A percentile compares a stretch with the other conserved stretches of the same genome.
These are phyloP conservation scores for Diaporthe citriasiana DNA, from an alignment of 2,329 filamentous ascomycete genomes.

Conservation along the genomic window DNA sequence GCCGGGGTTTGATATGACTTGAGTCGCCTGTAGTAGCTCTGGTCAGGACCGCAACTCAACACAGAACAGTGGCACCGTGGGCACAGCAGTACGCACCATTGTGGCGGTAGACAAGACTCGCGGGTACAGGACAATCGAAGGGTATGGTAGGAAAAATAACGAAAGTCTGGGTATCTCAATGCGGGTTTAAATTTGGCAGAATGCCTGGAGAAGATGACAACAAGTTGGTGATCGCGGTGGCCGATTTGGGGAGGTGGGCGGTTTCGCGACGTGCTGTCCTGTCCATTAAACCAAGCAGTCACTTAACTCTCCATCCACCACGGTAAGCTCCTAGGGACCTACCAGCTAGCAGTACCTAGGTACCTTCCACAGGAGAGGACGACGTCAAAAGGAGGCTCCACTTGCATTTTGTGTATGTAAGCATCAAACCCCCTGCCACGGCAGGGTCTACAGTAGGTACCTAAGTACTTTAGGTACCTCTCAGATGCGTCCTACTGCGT, in stretches of 20 bases:
- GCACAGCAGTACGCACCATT: conserved; percentile 39
- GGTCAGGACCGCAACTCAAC: conserved; percentile 25
- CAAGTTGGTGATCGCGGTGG: conserved; percentile 5
- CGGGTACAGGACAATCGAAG: background rate
- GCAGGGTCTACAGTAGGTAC: background rate
- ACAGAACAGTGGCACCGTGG: background rate
- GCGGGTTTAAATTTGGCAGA: background rate
- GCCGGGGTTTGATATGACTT: conserved; percentile 86
- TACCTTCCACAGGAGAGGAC: background rate
- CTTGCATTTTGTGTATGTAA: conserved; percentile 5
- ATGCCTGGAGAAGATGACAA: background rate
- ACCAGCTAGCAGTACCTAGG: background rate
- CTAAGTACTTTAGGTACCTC: background rate
- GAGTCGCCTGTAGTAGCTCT: conserved; percentile 61
- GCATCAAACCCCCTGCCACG: background rate
- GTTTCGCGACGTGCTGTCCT: conserved; percentile 29
- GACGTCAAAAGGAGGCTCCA: conserved; percentile 15
- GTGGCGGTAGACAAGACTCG: conserved; percentile 34
- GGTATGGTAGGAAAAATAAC: background rate
- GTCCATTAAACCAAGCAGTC: conserved; percentile 24
- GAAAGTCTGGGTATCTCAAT: conserved; percentile 7
- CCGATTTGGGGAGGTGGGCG: background rate
- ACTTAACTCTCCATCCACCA: background rate
- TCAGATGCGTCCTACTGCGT: too few species aligned
- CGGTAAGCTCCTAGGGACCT: conserved; percentile 7